Percentiles rank a stretch among this genome's conserved stretches.
Evolutionary conservation across 2,329 filamentous ascomycete genomes (phyloP).

Genomic region (Alternaria angustiovoidea): DNA sequence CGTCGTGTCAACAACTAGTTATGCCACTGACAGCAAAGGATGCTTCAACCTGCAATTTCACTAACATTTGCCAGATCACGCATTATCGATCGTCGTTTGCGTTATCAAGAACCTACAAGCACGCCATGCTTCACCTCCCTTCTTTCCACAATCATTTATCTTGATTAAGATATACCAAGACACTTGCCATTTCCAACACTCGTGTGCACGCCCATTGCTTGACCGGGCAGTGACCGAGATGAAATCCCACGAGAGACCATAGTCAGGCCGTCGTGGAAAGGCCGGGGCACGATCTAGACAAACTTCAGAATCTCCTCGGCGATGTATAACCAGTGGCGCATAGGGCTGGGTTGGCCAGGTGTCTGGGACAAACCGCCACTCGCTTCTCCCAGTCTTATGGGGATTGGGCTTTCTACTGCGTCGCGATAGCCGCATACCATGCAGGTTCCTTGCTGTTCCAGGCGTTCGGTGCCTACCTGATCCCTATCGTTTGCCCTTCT

Average conservation of each 20-base stretch:
- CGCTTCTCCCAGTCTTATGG: not conserved
- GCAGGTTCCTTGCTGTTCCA: not conserved
- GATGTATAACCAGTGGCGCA: not conserved
- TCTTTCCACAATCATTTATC: not conserved
- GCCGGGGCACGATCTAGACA: not conserved
- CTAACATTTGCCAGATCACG: conserved; percentile 16
- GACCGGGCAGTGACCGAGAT: not conserved
- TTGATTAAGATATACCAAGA: not conserved
- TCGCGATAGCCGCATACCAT: not conserved
- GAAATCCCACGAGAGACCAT: not conserved
- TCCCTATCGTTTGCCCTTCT: not conserved
- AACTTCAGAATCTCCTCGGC: not conserved
- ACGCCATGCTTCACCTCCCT: not conserved
- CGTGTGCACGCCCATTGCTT: not conserved
- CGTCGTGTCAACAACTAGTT: not conserved
- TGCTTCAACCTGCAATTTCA: not conserved
- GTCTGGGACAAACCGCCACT: not conserved
- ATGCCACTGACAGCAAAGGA: not conserved
- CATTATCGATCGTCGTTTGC: conserved; percentile 14
- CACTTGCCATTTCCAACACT: not conserved
- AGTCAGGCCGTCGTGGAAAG: not conserved
- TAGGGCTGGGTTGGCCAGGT: not conserved
- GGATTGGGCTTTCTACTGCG: not conserved
- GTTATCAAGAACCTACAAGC: conserved; percentile 5
- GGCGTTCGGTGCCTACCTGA: not conserved